A percentile compares a stretch with the other conserved stretches of the same genome.
Evolutionary conservation across 257 asterid genomes (phyloP).

Genomic region (Solanum medicagineum): DNA sequence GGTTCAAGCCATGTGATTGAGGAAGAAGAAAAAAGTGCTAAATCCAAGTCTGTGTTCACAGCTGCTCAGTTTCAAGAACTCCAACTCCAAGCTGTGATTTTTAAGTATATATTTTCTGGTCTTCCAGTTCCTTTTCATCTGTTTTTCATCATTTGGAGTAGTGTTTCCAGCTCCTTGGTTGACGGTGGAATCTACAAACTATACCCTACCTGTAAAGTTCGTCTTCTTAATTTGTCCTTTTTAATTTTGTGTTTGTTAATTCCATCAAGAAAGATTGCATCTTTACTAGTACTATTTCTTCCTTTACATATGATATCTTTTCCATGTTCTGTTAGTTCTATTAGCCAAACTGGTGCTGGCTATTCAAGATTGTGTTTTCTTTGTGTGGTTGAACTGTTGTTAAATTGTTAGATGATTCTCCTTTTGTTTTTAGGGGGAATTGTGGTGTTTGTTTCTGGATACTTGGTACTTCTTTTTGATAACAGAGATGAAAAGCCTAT

Average conservation of each 20-base stretch:
- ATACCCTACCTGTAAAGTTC: constrained; percentile 32
- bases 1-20: background rate
- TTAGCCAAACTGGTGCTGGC: background rate
- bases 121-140: constrained; percentile 30
- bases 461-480: background rate
- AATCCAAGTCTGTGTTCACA: constrained; percentile 11
- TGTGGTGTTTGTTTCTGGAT: background rate
- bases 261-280: background rate
- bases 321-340: background rate
- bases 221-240: background rate
- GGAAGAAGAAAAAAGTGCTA: constrained; percentile 9
- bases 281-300: background rate
- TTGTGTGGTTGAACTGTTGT: background rate
- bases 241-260: background rate
- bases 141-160: constrained; percentile 28
- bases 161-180: constrained; percentile 20
- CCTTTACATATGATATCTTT: background rate
- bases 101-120: constrained; percentile 20
- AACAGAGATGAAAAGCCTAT: background rate
- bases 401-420: background rate
- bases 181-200: constrained; percentile 5
- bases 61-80: constrained; percentile 29
- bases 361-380: background rate
- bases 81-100: constrained; percentile 20
- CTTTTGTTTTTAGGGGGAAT: background rate